Percentiles rank a stretch among this genome's conserved stretches.
phyloP scores from a whole-genome alignment of 768 basidiomycete genomes.

The Mycena crocata region DNA sequence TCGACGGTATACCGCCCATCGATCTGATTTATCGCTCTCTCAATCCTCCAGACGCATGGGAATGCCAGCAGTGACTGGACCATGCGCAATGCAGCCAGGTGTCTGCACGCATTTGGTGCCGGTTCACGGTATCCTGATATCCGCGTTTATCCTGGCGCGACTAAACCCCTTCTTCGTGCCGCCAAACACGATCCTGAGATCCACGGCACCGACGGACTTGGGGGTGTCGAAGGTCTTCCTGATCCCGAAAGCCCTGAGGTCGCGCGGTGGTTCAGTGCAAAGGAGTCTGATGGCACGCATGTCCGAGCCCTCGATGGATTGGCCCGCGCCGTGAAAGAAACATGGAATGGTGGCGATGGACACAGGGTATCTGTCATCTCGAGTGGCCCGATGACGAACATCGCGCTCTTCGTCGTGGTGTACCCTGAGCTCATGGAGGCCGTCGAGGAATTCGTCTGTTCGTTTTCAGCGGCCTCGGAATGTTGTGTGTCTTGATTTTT shows the following conservation, averaged over 20 bases:
- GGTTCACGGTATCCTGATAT: conserved; percentile 51
- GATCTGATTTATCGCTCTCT: neutral
- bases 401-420: conserved; percentile 72
- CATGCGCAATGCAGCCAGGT: conserved; percentile 79
- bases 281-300: conserved; percentile 51
- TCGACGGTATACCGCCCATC: conserved; percentile 69
- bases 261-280: conserved; percentile 60
- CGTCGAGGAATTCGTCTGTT: conserved; percentile 74
- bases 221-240: conserved; percentile 85
- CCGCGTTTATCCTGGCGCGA: conserved; percentile 76
- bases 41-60: conserved; percentile 75
- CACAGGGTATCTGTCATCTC: conserved; percentile 77
- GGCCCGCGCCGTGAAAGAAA: conserved; percentile 60
- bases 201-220: conserved; percentile 86
- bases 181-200: conserved; percentile 79
- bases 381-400: conserved; percentile 88
- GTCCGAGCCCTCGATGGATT: conserved; percentile 79
- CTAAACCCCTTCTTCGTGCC: conserved; percentile 73
- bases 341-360: conserved; percentile 71
- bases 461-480: neutral
- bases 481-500: conserved; percentile 47
- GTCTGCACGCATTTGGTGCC: conserved; percentile 81
- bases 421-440: conserved; percentile 64
- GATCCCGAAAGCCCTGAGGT: conserved; percentile 60
- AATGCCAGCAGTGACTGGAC: conserved; percentile 76